Evolutionary conservation across 1,139 yeast genomes (phyloP).

Genomic region (Saccharomycopsis crataegensis): DNA sequence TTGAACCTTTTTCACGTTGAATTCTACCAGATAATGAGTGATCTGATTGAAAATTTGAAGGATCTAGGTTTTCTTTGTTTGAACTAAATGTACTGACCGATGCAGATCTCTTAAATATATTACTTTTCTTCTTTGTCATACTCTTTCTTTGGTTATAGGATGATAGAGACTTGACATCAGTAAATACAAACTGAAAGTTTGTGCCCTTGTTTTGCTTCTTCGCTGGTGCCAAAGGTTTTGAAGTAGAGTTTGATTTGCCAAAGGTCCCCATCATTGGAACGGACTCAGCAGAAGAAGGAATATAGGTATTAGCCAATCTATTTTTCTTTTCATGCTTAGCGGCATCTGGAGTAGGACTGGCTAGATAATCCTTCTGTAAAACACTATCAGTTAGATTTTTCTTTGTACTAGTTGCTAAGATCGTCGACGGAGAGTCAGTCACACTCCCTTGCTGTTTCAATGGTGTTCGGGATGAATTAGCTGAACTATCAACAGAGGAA

Average conservation of each 20-base stretch:
- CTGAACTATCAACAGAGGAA: not conserved
- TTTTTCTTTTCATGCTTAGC: not conserved
- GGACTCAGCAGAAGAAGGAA: not conserved
- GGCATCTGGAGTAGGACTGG: conserved; percentile 6
- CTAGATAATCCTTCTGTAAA: not conserved
- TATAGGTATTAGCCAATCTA: too few species aligned
- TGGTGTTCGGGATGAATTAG: conserved; percentile 9
- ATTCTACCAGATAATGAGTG: not conserved
- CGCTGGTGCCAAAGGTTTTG: not conserved
- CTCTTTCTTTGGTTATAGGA: not conserved
- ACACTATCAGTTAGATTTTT: not conserved
- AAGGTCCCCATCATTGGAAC: conserved; percentile 19
- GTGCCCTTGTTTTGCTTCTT: not conserved
- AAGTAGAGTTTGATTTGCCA: conserved; percentile 8
- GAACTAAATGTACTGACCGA: not conserved
- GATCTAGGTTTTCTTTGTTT: not conserved
- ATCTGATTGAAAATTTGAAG: not conserved
- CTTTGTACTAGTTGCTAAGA: conserved; percentile 13
- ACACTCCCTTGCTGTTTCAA: conserved; percentile 3
- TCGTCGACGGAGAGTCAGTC: conserved; percentile 14
- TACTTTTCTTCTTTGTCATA: not conserved
- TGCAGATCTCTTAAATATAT: not conserved
- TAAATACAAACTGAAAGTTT: conserved; percentile 14
- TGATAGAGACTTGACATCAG: conserved; percentile 12
- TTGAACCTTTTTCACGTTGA: not conserved